Evolutionary conservation across 1,284 basidiomycete species (phyloP).

Genomic region (Pyrrhoderma noxium): DNA sequence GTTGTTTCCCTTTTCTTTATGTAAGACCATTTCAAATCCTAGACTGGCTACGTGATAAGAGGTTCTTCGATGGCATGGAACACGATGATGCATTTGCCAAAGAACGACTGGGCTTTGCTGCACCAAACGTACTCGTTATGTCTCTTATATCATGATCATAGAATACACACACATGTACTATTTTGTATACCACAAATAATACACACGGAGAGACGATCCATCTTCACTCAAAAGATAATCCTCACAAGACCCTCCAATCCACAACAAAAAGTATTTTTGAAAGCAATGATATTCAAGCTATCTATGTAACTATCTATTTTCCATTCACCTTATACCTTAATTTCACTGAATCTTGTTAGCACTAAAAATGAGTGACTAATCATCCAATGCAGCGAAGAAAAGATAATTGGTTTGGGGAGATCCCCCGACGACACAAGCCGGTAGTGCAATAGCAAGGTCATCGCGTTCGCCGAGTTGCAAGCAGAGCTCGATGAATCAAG

Average conservation of each 20-base stretch:
- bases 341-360: slow-evolving; percentile 16
- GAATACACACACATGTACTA: too few species aligned
- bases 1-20: background rate
- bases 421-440: slow-evolving; percentile 20
- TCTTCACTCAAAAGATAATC: too few species aligned
- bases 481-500: slow-evolving; percentile 17
- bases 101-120: slow-evolving; percentile 60
- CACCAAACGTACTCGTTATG: slow-evolving; percentile 59
- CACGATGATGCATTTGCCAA: slow-evolving; percentile 52
- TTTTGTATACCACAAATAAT: too few species aligned
- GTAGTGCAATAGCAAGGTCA: slow-evolving; percentile 19
- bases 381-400: slow-evolving; percentile 14
- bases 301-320: background rate
- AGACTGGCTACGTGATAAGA: slow-evolving; percentile 68
- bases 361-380: slow-evolving; percentile 8
- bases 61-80: slow-evolving; percentile 59
- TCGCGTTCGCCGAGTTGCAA: slow-evolving; percentile 18
- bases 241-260: too few species aligned
- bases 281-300: background rate
- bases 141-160: background rate
- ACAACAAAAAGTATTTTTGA: background rate
- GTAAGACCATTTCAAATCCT: background rate
- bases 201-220: too few species aligned
- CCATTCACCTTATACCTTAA: background rate
- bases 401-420: slow-evolving; percentile 4